These are phyloP conservation scores for Lithospermum erythrorhizon DNA, from an alignment of 257 asterid genomes.

Conservation along the genomic window DNA sequence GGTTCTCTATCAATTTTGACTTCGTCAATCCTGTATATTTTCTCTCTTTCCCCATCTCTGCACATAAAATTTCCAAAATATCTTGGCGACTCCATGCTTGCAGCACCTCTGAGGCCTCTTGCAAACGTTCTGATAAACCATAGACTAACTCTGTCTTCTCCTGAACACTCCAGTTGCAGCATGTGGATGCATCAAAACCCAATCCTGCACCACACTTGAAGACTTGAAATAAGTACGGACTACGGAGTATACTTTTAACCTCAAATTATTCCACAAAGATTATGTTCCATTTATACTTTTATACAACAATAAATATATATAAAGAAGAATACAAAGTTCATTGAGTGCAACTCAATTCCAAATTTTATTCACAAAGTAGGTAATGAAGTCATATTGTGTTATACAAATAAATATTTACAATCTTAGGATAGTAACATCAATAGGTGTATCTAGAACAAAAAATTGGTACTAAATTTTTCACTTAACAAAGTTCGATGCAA, in stretches of 20 bases:
- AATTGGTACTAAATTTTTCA: too few species aligned
- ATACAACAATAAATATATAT: neutral
- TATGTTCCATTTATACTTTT: neutral
- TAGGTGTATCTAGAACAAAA: too few species aligned
- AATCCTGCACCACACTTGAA: slow-evolving; percentile 33
- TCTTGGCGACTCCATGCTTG: slow-evolving; percentile 94
- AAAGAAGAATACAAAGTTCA: neutral
- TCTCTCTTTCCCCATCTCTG: slow-evolving; percentile 93
- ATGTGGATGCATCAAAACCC: slow-evolving; percentile 55
- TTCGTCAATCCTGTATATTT: slow-evolving; percentile 90
- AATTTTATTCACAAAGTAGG: neutral
- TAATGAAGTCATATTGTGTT: too few species aligned
- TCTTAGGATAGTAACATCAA: too few species aligned
- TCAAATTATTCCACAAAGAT: neutral
- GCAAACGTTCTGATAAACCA: slow-evolving; percentile 60
- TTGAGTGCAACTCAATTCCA: neutral
- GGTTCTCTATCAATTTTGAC: slow-evolving; percentile 71
- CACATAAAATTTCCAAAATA: slow-evolving; percentile 77
- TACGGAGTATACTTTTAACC: neutral
- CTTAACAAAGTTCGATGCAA: too few species aligned
- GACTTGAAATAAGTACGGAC: neutral
- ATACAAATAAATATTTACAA: too few species aligned
- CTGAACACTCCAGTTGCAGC: slow-evolving; percentile 67
- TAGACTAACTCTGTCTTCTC: slow-evolving; percentile 71
- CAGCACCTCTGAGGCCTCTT: slow-evolving; percentile 62